Conservation (phyloP, 2,329 filamentous ascomycete genomes). For the Metarhizium sp. region DNA sequence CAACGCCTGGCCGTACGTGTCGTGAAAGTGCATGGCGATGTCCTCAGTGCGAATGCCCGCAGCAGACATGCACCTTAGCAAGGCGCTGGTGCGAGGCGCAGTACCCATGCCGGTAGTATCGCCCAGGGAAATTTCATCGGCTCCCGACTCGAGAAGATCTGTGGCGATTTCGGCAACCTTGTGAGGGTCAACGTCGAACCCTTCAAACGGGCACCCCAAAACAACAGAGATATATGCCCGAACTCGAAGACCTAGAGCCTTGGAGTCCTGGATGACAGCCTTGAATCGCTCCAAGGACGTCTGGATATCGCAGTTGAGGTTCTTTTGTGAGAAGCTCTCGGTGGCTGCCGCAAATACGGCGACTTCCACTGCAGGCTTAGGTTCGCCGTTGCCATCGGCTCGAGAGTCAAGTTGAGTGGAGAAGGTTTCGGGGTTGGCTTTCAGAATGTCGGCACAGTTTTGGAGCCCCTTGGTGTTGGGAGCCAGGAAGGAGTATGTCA, state of each 20-base stretch:
- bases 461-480: slow-evolving; percentile 67
- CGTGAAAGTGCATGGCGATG: slow-evolving; percentile 78
- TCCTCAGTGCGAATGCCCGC: slow-evolving; percentile 62
- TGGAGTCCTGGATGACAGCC: slow-evolving; percentile 60
- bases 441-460: slow-evolving; percentile 47
- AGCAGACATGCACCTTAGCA: slow-evolving; percentile 54
- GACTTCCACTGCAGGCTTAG: slow-evolving; percentile 52
- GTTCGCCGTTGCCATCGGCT: slow-evolving; percentile 24
- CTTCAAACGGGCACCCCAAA: slow-evolving; percentile 70
- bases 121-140: slow-evolving; percentile 81
- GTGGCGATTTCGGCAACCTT: slow-evolving; percentile 57
- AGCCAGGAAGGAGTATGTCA: slow-evolving; percentile 73
- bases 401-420: slow-evolving; percentile 39
- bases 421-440: slow-evolving; percentile 38
- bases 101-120: slow-evolving; percentile 91
- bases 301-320: slow-evolving; percentile 72
- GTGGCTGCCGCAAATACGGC: slow-evolving; percentile 78
- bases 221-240: slow-evolving; percentile 76
- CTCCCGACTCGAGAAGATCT: slow-evolving; percentile 72
- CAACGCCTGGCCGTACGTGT: slow-evolving; percentile 80
- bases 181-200: slow-evolving; percentile 53
- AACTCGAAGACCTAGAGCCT: slow-evolving; percentile 55
- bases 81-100: slow-evolving; percentile 54
- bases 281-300: slow-evolving; percentile 63
- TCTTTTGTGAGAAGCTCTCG: slow-evolving; percentile 70